Conservation (phyloP, 2,329 filamentous ascomycete genomes). For the Lasiodiplodia gonubiensis region DNA sequence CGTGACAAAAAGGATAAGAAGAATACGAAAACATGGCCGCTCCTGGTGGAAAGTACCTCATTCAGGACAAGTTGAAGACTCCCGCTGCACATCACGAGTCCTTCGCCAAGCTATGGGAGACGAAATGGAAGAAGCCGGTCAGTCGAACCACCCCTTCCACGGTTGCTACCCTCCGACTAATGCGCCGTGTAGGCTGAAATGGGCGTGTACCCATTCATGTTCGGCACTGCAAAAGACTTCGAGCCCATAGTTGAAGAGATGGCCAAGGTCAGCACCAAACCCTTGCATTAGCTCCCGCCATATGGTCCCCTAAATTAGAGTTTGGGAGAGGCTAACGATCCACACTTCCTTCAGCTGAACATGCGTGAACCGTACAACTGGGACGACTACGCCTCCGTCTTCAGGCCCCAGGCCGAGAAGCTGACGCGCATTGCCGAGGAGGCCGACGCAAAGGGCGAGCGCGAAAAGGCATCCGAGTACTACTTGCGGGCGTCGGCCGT, state of each 20-base stretch:
- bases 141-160: slow-evolving; percentile 33
- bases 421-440: slow-evolving; percentile 61
- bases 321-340: background rate
- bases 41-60: slow-evolving; percentile 51
- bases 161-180: background rate
- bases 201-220: slow-evolving; percentile 76
- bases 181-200: slow-evolving; percentile 48
- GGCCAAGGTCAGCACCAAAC: slow-evolving; percentile 53
- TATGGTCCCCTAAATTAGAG: slow-evolving; percentile 32
- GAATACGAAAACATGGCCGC: slow-evolving; percentile 44
- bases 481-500: slow-evolving; percentile 73
- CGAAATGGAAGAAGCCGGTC: slow-evolving; percentile 74
- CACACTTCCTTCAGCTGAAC: slow-evolving; percentile 48
- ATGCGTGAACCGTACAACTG: slow-evolving; percentile 69
- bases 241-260: slow-evolving; percentile 70
- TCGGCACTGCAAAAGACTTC: slow-evolving; percentile 71
- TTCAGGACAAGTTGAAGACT: slow-evolving; percentile 52
- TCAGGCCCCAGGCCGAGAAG: slow-evolving; percentile 65
- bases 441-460: slow-evolving; percentile 56
- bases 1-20: background rate
- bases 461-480: slow-evolving; percentile 62
- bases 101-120: slow-evolving; percentile 67
- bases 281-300: slow-evolving; percentile 17
- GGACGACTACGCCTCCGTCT: slow-evolving; percentile 65
- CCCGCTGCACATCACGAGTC: slow-evolving; percentile 54